Evolutionary conservation across 2,329 filamentous ascomycete species (phyloP).

Genomic region (Thelonectria olida): DNA sequence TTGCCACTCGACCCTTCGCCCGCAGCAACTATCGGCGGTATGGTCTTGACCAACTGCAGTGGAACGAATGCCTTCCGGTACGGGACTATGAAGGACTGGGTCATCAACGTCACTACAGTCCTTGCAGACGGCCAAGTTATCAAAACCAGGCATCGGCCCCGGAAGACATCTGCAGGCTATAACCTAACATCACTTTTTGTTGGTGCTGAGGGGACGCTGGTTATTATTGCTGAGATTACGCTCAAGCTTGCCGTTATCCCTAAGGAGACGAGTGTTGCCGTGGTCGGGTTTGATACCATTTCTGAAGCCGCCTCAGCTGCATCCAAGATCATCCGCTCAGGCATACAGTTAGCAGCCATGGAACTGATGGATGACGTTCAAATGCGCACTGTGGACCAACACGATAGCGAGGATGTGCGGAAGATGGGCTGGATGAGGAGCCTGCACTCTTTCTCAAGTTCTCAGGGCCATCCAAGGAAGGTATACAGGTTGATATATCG

Average conservation of each 20-base stretch:
- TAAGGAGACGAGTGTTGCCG: slow-evolving; percentile 74
- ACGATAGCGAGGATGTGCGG: slow-evolving; percentile 60
- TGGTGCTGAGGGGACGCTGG: slow-evolving; percentile 83
- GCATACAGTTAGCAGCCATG: slow-evolving; percentile 79
- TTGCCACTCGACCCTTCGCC: slow-evolving; percentile 88
- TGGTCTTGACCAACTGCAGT: slow-evolving; percentile 72
- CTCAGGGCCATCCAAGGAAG: slow-evolving; percentile 51
- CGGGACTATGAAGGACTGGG: slow-evolving; percentile 91
- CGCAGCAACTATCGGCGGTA: slow-evolving; percentile 85
- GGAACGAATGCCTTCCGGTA: slow-evolving; percentile 88
- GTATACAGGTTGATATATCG: neutral
- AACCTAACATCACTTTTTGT: slow-evolving; percentile 83
- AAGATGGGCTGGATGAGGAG: slow-evolving; percentile 66
- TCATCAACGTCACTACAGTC: slow-evolving; percentile 81
- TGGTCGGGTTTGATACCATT: slow-evolving; percentile 58
- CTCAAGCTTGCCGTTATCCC: slow-evolving; percentile 80
- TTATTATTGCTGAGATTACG: slow-evolving; percentile 80
- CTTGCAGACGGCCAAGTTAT: slow-evolving; percentile 83
- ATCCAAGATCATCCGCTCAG: slow-evolving; percentile 74
- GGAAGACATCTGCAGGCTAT: slow-evolving; percentile 83
- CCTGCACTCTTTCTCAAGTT: slow-evolving; percentile 80
- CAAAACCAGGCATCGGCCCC: slow-evolving; percentile 79
- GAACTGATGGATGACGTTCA: slow-evolving; percentile 85
- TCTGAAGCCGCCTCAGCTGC: slow-evolving; percentile 76
- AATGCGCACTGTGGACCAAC: slow-evolving; percentile 66